These are phyloP conservation scores for Arthroderma uncinatum DNA, from an alignment of 2,329 filamentous ascomycete genomes.

Conservation along the genomic window DNA sequence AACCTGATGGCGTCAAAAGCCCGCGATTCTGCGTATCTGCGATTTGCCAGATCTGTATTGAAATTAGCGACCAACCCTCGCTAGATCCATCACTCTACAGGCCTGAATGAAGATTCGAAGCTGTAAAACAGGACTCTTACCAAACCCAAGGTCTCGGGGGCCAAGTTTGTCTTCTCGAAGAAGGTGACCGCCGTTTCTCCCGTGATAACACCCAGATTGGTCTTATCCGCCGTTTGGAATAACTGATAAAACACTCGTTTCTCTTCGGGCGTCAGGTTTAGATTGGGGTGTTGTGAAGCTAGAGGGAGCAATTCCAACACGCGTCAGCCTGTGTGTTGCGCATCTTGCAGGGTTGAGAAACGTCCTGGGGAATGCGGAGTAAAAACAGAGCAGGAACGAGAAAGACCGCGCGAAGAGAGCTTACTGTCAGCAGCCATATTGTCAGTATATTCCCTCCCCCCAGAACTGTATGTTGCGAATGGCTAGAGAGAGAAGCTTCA, in stretches of 20 bases:
- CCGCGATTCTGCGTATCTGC: conserved; percentile 94
- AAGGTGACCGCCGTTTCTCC: conserved; percentile 95
- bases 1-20: conserved; percentile 82
- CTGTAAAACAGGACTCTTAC: conserved; percentile 39
- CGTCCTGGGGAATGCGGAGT: neutral
- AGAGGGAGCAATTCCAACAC: neutral
- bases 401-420: neutral
- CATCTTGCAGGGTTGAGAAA: neutral
- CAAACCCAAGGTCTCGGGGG: conserved; percentile 77
- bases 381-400: neutral
- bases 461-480: neutral
- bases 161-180: conserved; percentile 88
- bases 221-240: conserved; percentile 84
- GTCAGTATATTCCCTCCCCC: neutral
- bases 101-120: neutral
- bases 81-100: neutral
- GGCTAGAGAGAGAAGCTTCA: neutral
- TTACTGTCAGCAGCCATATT: conserved; percentile 5
- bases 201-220: conserved; percentile 84
- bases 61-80: neutral
- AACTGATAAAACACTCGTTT: conserved; percentile 88
- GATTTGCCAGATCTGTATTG: conserved; percentile 86
- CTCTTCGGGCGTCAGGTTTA: conserved; percentile 83
- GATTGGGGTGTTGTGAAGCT: conserved; percentile 44
- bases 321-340: neutral